Evolutionary conservation across 202 grass and related monocot genomes (phyloP).

Genomic region (Setaria italica): DNA sequence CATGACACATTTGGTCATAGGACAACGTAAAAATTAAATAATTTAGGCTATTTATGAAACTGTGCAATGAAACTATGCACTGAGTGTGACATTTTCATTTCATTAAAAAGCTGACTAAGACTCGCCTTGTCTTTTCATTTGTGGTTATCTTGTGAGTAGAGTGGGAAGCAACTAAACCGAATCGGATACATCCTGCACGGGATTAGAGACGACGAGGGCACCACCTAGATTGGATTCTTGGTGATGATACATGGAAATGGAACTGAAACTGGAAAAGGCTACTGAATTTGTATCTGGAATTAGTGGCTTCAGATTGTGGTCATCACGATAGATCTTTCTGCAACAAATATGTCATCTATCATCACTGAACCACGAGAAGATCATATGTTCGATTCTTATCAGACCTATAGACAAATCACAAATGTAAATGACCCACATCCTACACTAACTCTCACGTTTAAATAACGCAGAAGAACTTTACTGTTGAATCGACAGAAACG

Average conservation of each 20-base stretch:
- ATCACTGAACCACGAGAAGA: not conserved
- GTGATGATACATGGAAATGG: not conserved
- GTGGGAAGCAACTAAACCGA: not conserved
- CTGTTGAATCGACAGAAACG: slow-evolving; percentile 15
- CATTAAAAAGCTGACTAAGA: no score
- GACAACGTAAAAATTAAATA: no score
- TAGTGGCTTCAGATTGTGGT: not conserved
- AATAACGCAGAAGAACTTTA: not conserved
- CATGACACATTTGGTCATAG: no score
- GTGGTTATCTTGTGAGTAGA: not conserved
- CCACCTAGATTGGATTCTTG: not conserved
- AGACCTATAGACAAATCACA: not conserved
- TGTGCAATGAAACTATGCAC: no score
- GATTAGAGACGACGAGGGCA: not conserved
- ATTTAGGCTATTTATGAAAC: no score
- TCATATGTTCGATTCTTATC: slow-evolving; percentile 17
- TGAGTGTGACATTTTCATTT: no score
- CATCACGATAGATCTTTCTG: not conserved
- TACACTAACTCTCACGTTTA: not conserved
- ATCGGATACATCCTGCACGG: slow-evolving; percentile 25
- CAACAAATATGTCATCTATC: not conserved
- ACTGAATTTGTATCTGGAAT: not conserved
- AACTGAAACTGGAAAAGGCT: not conserved
- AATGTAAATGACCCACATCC: not conserved
- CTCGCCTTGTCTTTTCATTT: no score